Percentiles rank a stretch among this genome's conserved stretches.
These are phyloP conservation scores for Colletotrichum noveboracense DNA, from an alignment of 2,329 filamentous ascomycete species.

Conservation along the genomic window DNA sequence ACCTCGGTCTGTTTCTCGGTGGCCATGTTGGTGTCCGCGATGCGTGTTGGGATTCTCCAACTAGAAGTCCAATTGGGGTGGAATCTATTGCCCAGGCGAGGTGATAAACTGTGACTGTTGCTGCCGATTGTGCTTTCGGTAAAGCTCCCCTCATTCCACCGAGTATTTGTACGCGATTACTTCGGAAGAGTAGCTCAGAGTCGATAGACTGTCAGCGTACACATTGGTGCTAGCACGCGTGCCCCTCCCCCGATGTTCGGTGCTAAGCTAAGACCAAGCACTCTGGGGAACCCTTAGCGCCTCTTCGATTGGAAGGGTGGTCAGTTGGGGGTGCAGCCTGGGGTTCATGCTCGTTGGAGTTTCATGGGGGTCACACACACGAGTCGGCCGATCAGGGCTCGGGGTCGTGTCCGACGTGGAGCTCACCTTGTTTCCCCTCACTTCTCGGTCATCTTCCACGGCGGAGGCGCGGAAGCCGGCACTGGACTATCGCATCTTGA, in stretches of 20 bases:
- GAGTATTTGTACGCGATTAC: background rate
- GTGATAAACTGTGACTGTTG: background rate
- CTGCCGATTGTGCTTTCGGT: background rate
- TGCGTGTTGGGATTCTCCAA: background rate
- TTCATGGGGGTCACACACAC: background rate
- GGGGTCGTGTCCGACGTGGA: background rate
- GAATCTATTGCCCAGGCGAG: background rate
- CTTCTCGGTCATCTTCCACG: conserved; percentile 8
- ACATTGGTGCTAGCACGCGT: background rate
- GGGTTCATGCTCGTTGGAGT: background rate
- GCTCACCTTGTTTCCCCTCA: conserved; percentile 2
- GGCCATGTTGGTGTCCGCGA: conserved; percentile 8
- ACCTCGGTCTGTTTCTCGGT: conserved; percentile 32
- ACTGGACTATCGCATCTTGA: background rate
- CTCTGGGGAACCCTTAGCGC: background rate
- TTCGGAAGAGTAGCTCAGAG: background rate
- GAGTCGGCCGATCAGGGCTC: background rate
- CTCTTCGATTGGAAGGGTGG: background rate
- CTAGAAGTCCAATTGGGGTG: background rate
- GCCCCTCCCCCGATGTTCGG: background rate
- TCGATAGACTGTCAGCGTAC: background rate
- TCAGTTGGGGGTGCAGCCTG: background rate
- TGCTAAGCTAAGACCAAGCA: background rate
- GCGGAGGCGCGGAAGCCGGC: conserved; percentile 2
- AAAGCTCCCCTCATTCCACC: background rate